phyloP scores from a whole-genome alignment of 2,329 filamentous ascomycete species.

The Alternaria arborescens region DNA sequence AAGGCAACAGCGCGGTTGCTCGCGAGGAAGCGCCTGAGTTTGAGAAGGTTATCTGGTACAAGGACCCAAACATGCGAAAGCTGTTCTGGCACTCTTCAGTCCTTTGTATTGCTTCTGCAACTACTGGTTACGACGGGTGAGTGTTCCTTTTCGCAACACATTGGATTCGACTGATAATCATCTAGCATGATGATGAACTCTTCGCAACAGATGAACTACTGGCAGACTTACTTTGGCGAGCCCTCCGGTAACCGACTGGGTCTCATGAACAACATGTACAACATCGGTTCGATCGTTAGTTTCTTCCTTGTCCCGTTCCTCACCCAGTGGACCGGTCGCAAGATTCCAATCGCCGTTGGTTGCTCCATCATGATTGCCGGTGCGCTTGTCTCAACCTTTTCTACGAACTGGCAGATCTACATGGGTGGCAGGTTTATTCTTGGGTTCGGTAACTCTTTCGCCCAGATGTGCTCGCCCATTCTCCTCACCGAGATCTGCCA shows the following conservation, averaged over 20 bases:
- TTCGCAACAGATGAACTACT: conserved; percentile 52
- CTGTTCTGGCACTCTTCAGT: conserved; percentile 63
- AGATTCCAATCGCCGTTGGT: conserved; percentile 52
- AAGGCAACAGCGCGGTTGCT: conserved; percentile 39
- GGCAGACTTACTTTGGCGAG: conserved; percentile 50
- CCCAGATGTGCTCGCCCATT: conserved; percentile 70
- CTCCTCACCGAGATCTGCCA: conserved; percentile 72
- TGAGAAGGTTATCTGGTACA: conserved; percentile 62
- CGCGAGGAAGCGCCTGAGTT: conserved; percentile 61
- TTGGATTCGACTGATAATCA: conserved; percentile 3
- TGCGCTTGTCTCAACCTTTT: conserved; percentile 41
- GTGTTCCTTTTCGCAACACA: conserved; percentile 11
- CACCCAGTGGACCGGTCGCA: conserved; percentile 56
- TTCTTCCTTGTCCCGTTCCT: conserved; percentile 49
- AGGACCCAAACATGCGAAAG: conserved; percentile 63
- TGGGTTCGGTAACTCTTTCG: conserved; percentile 72
- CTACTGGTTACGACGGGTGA: conserved; percentile 65
- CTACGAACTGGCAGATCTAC: conserved; percentile 56
- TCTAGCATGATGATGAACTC: conserved; percentile 56
- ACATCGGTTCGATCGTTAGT: conserved; percentile 51
- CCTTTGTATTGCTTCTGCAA: conserved; percentile 64
- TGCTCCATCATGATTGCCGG: conserved; percentile 58
- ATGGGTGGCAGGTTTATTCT: conserved; percentile 68
- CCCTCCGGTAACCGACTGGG: conserved; percentile 53
- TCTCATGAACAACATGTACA: conserved; percentile 57